Evolutionary conservation across 148 eudicot species (phyloP), one percentile per base, ranked within the genome.

Genomic region (Beta vulgaris): DNA sequence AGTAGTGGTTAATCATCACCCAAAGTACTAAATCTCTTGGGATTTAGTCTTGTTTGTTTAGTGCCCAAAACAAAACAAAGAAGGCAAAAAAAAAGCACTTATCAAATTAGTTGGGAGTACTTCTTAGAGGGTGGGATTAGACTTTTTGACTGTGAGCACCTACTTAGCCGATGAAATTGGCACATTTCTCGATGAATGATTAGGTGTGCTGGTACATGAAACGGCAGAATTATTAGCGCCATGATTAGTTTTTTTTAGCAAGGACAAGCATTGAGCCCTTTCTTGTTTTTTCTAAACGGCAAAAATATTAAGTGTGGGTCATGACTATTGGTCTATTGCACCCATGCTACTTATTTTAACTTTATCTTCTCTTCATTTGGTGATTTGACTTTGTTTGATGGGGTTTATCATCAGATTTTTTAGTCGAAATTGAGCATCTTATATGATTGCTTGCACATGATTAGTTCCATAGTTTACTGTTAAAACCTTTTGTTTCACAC

Each of bases 161-260:
- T 67, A 7, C 49, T 67, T 26, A 6, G 54, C 71, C 71, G 53
- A 40, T 44, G 48, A 25, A 44, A 35, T 63, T 55, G 55, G 31
- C 57, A 43, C 66, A 25, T 26, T 49, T 10, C n/a, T 13, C 57
- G 12, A 76, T 29, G 15, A 68, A 55, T 57, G 73, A 76, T 68
- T 76, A 35, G 44, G 57, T 68, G 31, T 29, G 73, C 69, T 51
- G 73, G 79, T 63, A 43, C 36, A 6, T 67, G 54, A 21, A 57
- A 39, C 61, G 40, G 53, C 57, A 69, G 7, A 11, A 67, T 67
- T 26, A 67, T 67, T 67, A 67, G 53, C 2, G 34, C 35, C 25
- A 67, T 67, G 53, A 67, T 67, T 67, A 67, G 53, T 42, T 66
- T 23, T 13, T 29, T 67, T 46, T 46, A 46, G 51, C 15, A 46